These are phyloP conservation scores for Claviceps humidiphila DNA, from an alignment of 2,329 filamentous ascomycete species.

Conservation along the genomic window DNA sequence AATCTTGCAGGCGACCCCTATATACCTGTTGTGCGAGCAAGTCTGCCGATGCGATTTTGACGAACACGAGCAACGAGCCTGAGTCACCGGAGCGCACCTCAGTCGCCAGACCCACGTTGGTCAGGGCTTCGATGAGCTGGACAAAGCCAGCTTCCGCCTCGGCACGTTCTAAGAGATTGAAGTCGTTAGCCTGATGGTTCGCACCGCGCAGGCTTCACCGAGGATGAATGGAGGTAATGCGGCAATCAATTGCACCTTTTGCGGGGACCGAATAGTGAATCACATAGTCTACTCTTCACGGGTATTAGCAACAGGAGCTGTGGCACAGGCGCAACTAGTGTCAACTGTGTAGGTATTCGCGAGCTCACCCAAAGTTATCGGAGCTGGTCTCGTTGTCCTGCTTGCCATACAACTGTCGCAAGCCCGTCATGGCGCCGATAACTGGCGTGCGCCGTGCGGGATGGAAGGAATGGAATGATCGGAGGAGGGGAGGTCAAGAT, in stretches of 20 bases:
- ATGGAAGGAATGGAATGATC: not conserved
- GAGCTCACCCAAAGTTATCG: constrained; percentile 27
- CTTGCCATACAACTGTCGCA: constrained; percentile 19
- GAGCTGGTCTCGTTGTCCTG: constrained; percentile 14
- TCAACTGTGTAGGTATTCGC: not conserved
- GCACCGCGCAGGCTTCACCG: not conserved
- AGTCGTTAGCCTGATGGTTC: not conserved
- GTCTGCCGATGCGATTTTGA: constrained; percentile 62
- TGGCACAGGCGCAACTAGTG: constrained; percentile 5
- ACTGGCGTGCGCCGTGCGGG: not conserved
- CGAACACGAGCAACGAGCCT: constrained; percentile 67
- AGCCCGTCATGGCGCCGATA: constrained; percentile 19
- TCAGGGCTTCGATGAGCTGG: constrained; percentile 62
- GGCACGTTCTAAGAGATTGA: constrained; percentile 39
- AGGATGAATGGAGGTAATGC: not conserved
- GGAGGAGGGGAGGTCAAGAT: not conserved
- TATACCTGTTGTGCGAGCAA: constrained; percentile 72
- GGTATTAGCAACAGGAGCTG: not conserved
- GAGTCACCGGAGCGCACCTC: constrained; percentile 74
- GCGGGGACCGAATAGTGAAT: constrained; percentile 63
- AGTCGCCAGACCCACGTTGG: constrained; percentile 67
- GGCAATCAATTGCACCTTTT: constrained; percentile 39
- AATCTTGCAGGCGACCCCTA: constrained; percentile 79
- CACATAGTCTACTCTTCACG: constrained; percentile 71
- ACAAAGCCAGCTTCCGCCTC: constrained; percentile 65